Percentiles rank a stretch among this genome's conserved stretches.
phyloP scores from a whole-genome alignment of 176 grass and related monocot species.

The Raddia guianensis region DNA sequence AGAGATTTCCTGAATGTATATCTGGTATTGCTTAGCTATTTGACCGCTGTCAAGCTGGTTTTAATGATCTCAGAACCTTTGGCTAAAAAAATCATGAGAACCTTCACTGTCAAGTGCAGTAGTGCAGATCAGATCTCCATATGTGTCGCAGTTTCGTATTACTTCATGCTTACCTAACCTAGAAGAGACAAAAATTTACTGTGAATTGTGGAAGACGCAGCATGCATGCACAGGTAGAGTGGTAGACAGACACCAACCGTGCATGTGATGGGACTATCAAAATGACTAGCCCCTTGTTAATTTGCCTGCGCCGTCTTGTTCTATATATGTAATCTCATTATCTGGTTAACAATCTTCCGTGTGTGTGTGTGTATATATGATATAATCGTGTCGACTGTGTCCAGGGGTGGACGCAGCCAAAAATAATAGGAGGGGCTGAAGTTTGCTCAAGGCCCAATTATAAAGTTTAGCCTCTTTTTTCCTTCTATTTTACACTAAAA shows the following conservation, averaged over 20 bases:
- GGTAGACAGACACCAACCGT: slow-evolving; percentile 25
- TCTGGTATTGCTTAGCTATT: not conserved
- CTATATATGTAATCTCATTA: slow-evolving; percentile 23
- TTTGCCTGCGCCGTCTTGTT: not conserved
- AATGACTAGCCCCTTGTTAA: slow-evolving; percentile 19
- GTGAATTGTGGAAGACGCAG: not conserved
- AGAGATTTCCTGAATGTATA: too few species aligned
- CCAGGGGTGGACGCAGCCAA: too few species aligned
- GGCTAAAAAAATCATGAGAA: slow-evolving; percentile 5
- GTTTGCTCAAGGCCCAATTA: too few species aligned
- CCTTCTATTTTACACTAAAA: too few species aligned
- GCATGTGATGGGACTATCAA: slow-evolving; percentile 36
- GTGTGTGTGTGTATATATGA: not conserved
- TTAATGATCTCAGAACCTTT: not conserved
- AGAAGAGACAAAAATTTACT: not conserved
- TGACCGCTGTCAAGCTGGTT: slow-evolving; percentile 39
- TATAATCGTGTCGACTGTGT: slow-evolving; percentile 4
- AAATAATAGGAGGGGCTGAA: too few species aligned
- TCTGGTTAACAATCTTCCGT: slow-evolving; percentile 46
- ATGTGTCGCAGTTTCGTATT: not conserved
- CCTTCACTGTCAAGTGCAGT: slow-evolving; percentile 36
- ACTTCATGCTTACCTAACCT: not conserved
- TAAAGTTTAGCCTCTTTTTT: too few species aligned
- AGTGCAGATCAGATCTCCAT: slow-evolving; percentile 34
- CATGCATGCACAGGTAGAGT: not conserved